Base-by-base conservation (phyloP, 331 rosid species). In the Saraca asoca region DNA sequence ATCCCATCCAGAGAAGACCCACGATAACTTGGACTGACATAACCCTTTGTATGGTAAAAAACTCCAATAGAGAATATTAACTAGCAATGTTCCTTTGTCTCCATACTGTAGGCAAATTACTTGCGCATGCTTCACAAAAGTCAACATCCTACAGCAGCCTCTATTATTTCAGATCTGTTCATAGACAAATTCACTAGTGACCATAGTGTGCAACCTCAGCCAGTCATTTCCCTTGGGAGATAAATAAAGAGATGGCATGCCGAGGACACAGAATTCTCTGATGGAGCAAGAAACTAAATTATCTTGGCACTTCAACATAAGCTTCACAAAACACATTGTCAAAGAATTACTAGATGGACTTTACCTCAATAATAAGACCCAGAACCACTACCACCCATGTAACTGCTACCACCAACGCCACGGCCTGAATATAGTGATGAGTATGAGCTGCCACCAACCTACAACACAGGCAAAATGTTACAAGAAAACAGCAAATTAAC, bases 371-470 rank as follows among this genome's bases (percentile, higher is more conserved):
- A 94, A 79, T 94, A 94, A 33, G 99, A 90, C 34, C 97, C 87
- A 7, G 99, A 90, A 62, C 95, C 92, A 53, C 97, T 81, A 16
- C 88, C 63, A 34, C 99, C 88, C 97, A 94, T 88, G 73, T 94
- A 94, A 70, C 92, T 75, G 70, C 96, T 77, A 72, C 96, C 88
- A 42, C 97, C 86, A 44, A 73, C 81, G 46, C 95, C 80, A 69
- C 97, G 93, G 57, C 93, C 78, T 46, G 96, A 69, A 78, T 90
- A 90, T 81, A 86, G 72, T 35, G 99, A 90, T 18, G 97, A 86
- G 80, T 94, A 94, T 6, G 97, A 88, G 76, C 96, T 81, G 54
- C 95, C 89, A n/a, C 99, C 95, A 70, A 86, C 96, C 99, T 94
- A 70, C 69, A 72, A 38, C 16, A 63, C 46, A 79, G 54, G 48